A percentile compares a stretch with the other conserved stretches of the same genome.
Evolutionary conservation across 306 rosid genomes (phyloP).

Genomic region (Corylus americana): DNA sequence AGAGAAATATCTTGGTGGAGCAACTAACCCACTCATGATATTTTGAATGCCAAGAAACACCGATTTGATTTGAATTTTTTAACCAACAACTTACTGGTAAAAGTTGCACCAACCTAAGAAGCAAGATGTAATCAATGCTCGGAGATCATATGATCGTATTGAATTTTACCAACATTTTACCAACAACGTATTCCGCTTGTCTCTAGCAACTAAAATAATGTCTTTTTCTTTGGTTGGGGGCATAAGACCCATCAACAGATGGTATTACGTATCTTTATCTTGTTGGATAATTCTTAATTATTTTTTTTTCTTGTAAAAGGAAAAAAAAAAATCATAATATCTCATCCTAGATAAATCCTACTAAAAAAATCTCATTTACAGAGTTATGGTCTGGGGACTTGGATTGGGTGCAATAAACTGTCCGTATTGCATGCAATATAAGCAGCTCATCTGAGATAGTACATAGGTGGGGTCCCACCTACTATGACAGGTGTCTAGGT

Average conservation of each 20-base stretch:
- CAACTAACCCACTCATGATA: background rate
- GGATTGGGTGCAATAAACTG: too few species aligned
- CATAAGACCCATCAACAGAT: background rate
- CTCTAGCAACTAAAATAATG: background rate
- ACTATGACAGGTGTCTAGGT: too few species aligned
- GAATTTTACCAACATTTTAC: background rate
- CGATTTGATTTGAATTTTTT: background rate
- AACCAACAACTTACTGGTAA: background rate
- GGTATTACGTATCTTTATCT: background rate
- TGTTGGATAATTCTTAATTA: background rate
- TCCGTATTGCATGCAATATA: too few species aligned
- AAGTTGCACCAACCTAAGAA: conserved; percentile 6
- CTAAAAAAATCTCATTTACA: background rate
- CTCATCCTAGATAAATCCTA: background rate
- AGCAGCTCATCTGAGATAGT: too few species aligned
- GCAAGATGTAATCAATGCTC: background rate
- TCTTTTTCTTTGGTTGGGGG: conserved; percentile 5
- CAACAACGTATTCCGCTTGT: background rate
- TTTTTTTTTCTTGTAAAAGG: background rate
- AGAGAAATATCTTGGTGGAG: conserved; percentile 3
- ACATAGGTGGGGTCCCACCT: too few species aligned
- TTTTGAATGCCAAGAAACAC: conserved; percentile 5
- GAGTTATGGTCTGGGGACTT: background rate
- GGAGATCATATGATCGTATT: background rate
- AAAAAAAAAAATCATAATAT: background rate